Conservation (phyloP, 2,329 filamentous ascomycete species). For the Pyricularia grisea region DNA sequence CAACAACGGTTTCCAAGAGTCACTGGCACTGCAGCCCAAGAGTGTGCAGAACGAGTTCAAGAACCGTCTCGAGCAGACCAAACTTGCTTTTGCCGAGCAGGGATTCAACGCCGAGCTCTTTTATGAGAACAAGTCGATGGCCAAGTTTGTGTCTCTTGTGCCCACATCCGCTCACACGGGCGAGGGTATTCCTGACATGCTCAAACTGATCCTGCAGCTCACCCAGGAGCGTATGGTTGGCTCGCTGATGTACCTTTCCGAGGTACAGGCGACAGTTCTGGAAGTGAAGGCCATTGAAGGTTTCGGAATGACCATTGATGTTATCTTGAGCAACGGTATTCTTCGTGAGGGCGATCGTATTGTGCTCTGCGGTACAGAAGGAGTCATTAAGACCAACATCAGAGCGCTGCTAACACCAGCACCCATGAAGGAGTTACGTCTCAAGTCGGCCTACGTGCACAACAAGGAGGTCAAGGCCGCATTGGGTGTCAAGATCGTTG, state of each 20-base stretch:
- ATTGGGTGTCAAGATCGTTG: constrained; percentile 96
- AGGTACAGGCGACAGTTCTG: constrained; percentile 94
- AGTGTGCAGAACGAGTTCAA: constrained; percentile 90
- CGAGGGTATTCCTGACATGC: constrained; percentile 97
- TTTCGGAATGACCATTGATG: constrained; percentile 97
- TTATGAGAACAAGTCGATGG: constrained; percentile 97
- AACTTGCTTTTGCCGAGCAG: constrained; percentile 89
- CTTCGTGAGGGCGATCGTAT: constrained; percentile 90
- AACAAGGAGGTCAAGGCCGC: constrained; percentile 99
- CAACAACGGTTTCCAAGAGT: constrained; percentile 97
- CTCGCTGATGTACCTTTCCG: constrained; percentile 95
- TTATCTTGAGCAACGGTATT: constrained; percentile 92
- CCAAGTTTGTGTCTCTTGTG: constrained; percentile 86
- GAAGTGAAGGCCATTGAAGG: constrained; percentile 99
- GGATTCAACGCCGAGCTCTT: constrained; percentile 96
- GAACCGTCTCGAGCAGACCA: constrained; percentile 82
- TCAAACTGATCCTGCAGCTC: constrained; percentile 85
- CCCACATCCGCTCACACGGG: constrained; percentile 98
- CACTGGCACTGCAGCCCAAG: constrained; percentile 80
- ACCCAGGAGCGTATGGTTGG: constrained; percentile 97
- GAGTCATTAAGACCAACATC: constrained; percentile 90
- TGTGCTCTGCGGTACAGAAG: constrained; percentile 92
- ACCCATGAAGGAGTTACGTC: constrained; percentile 83
- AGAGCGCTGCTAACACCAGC: constrained; percentile 88
- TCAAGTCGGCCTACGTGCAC: constrained; percentile 95